phyloP scores from a whole-genome alignment of 306 rosid species.

The Fagus crenata region DNA sequence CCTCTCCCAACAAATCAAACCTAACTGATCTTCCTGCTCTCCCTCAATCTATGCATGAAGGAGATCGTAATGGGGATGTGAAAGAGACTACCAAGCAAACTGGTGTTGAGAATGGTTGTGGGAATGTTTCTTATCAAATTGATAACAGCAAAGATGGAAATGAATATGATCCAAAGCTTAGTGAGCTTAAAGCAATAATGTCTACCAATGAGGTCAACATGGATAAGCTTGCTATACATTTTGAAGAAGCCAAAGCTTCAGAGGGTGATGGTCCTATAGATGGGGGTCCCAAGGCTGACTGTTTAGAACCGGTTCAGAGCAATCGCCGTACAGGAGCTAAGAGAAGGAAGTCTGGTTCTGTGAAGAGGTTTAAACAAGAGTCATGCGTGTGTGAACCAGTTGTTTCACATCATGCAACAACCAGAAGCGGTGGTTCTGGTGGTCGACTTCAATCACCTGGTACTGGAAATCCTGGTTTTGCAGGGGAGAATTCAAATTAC shows the following conservation, averaged over 20 bases:
- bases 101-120: slow-evolving; percentile 35
- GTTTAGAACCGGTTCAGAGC: slow-evolving; percentile 38
- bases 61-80: slow-evolving; percentile 36
- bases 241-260: slow-evolving; percentile 44
- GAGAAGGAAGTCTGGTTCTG: slow-evolving; percentile 83
- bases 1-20: slow-evolving; percentile 35
- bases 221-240: slow-evolving; percentile 48
- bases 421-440: slow-evolving; percentile 35
- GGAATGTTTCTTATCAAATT: slow-evolving; percentile 28
- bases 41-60: slow-evolving; percentile 48
- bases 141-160: slow-evolving; percentile 38
- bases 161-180: slow-evolving; percentile 74
- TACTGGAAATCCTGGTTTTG: slow-evolving; percentile 32
- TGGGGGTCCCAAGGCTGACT: slow-evolving; percentile 40
- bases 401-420: slow-evolving; percentile 41
- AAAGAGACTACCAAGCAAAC: slow-evolving; percentile 29
- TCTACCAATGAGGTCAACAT: slow-evolving; percentile 38
- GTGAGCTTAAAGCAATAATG: slow-evolving; percentile 62
- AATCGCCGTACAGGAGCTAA: slow-evolving; percentile 71
- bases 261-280: slow-evolving; percentile 31
- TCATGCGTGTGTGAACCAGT: slow-evolving; percentile 30
- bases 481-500: slow-evolving; percentile 43
- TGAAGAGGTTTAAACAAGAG: slow-evolving; percentile 77
- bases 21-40: slow-evolving; percentile 34
- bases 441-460: slow-evolving; percentile 27